These are phyloP conservation scores for Leccinum insigne DNA, from an alignment of 1,284 basidiomycete genomes.

Conservation along the genomic window DNA sequence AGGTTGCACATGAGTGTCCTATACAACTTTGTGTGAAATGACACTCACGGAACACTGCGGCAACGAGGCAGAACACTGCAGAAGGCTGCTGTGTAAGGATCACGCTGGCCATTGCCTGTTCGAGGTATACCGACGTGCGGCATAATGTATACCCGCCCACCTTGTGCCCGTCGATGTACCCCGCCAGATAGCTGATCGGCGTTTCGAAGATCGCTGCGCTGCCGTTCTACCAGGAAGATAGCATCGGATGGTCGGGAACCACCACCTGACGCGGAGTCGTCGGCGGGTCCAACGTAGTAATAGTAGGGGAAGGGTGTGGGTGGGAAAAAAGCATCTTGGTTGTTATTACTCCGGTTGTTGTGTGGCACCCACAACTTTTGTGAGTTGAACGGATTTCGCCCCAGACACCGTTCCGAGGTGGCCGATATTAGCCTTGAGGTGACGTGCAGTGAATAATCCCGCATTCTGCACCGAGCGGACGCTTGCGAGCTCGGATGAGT, in stretches of 20 bases:
- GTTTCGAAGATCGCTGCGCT: constrained; percentile 54
- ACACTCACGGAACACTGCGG: too few relatives aligned
- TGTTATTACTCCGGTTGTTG: constrained; percentile 29
- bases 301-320: not conserved
- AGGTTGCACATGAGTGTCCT: too few relatives aligned
- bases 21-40: too few relatives aligned
- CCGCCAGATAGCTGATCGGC: constrained; percentile 43
- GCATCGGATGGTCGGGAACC: constrained; percentile 38
- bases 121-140: constrained; percentile 68
- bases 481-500: constrained; percentile 62
- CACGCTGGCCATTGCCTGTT: constrained; percentile 40
- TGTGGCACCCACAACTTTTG: constrained; percentile 59
- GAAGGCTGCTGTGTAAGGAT: not conserved
- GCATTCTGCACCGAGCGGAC: constrained; percentile 51
- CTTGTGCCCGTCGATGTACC: constrained; percentile 58
- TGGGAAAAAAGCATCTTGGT: not conserved
- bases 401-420: constrained; percentile 77
- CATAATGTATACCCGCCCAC: constrained; percentile 60
- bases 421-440: constrained; percentile 72
- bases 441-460: constrained; percentile 56
- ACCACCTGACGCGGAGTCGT: not conserved
- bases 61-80: too few relatives aligned
- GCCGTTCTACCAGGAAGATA: constrained; percentile 45
- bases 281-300: not conserved
- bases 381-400: constrained; percentile 38